phyloP scores from a whole-genome alignment of 1,139 yeast species.

The Saccharomycopsis hybrid region DNA sequence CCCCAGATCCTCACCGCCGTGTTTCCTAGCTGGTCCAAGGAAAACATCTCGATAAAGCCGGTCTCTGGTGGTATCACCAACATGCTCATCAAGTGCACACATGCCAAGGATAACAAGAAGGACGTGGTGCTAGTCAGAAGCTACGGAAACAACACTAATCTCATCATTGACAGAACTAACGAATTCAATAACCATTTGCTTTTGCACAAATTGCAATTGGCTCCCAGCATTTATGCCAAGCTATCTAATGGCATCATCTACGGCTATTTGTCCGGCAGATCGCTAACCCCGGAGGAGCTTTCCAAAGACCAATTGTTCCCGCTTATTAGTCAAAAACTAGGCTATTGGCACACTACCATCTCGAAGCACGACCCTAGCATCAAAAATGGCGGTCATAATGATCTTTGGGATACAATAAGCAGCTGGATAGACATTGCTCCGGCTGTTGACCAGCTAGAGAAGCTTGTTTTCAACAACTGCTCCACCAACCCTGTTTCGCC shows the following conservation, averaged over 20 bases:
- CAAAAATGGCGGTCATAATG: constrained; percentile 1
- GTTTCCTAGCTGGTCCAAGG: constrained; percentile 20
- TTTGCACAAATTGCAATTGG: constrained; percentile 53
- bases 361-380: constrained; percentile 15
- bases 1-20: constrained; percentile 14
- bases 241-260: constrained; percentile 72
- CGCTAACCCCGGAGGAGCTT: constrained; percentile 53
- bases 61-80: constrained; percentile 81
- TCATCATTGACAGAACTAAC: constrained; percentile 69
- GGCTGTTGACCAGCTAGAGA: too few species aligned
- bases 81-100: constrained; percentile 49
- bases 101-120: constrained; percentile 17
- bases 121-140: constrained; percentile 56
- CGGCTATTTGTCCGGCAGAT: constrained; percentile 62
- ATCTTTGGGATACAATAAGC: constrained; percentile 16
- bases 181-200: constrained; percentile 69
- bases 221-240: constrained; percentile 64
- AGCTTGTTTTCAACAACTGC: too few species aligned
- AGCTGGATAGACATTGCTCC: constrained; percentile 21
- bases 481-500: too few species aligned
- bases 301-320: constrained; percentile 43
- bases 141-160: constrained; percentile 69
- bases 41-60: constrained; percentile 27
- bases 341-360: constrained; percentile 60
- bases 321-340: constrained; percentile 59